These are phyloP conservation scores for Macrocybe gigantea DNA, from an alignment of 768 basidiomycete species.

Conservation along the genomic window DNA sequence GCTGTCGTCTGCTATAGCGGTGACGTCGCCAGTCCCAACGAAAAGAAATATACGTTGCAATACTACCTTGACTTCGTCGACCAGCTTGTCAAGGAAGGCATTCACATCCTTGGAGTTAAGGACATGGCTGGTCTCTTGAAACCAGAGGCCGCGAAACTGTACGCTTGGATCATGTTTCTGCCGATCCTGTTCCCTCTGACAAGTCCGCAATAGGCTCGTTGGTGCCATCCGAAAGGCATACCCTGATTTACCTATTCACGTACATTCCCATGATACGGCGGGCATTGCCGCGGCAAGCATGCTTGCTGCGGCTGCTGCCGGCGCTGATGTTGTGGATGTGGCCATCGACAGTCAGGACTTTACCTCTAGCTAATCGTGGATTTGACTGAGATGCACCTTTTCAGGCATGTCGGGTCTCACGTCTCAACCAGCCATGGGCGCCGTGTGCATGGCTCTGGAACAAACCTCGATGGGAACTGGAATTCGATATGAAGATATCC, in stretches of 20 bases:
- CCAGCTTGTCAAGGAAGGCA: slow-evolving; percentile 88
- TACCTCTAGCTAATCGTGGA: not conserved
- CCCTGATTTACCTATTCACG: slow-evolving; percentile 97
- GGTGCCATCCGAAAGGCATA: slow-evolving; percentile 93
- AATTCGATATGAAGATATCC: slow-evolving; percentile 94
- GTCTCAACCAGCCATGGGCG: slow-evolving; percentile 99
- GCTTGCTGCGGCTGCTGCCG: slow-evolving; percentile 94
- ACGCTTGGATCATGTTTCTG: slow-evolving; percentile 19
- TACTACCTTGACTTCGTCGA: slow-evolving; percentile 97
- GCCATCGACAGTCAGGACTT: slow-evolving; percentile 87
- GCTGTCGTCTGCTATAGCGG: slow-evolving; percentile 98
- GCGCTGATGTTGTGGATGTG: slow-evolving; percentile 96
- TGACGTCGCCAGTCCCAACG: slow-evolving; percentile 90
- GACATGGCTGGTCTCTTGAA: slow-evolving; percentile 98
- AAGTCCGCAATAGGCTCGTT: slow-evolving; percentile 58
- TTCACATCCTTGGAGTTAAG: slow-evolving; percentile 96
- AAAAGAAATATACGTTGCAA: slow-evolving; percentile 94
- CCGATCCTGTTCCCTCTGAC: not conserved
- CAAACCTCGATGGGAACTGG: slow-evolving; percentile 92
- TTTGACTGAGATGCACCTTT: slow-evolving; percentile 9
- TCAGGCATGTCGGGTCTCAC: slow-evolving; percentile 97
- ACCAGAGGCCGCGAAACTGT: slow-evolving; percentile 90
- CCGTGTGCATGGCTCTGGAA: slow-evolving; percentile 90
- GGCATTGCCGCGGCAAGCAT: slow-evolving; percentile 98
- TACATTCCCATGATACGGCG: slow-evolving; percentile 99